Percentiles rank a stretch among this genome's conserved stretches.
These are phyloP conservation scores for Lepidium campestre DNA, from an alignment of 441 rosid species.

Conservation along the genomic window DNA sequence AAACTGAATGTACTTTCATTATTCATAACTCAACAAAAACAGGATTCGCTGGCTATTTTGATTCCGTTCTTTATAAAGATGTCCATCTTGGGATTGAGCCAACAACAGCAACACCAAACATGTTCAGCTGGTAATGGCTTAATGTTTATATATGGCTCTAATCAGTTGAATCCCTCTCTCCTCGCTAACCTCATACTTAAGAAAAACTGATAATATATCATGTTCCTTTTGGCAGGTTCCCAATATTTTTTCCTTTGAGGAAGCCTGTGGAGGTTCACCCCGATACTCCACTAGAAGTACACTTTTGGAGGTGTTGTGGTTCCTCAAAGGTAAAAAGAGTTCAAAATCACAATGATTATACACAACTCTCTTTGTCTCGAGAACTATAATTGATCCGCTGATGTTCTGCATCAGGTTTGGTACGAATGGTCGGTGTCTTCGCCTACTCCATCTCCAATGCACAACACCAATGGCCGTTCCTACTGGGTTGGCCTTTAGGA, in stretches of 20 bases:
- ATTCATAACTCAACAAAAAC: conserved; percentile 10
- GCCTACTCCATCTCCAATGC: conserved; percentile 59
- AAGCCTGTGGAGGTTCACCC: conserved; percentile 55
- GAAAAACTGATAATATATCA: not conserved
- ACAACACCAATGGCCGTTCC: conserved; percentile 90
- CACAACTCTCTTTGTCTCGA: not conserved
- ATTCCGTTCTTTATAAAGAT: conserved; percentile 81
- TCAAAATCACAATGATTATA: not conserved
- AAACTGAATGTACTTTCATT: conserved; percentile 5
- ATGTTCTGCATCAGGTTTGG: conserved; percentile 62
- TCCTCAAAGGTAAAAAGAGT: conserved; percentile 65
- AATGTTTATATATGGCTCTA: not conserved
- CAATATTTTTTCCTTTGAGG: conserved; percentile 89
- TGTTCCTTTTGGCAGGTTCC: conserved; percentile 49
- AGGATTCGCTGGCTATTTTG: conserved; percentile 98
- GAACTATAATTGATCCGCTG: not conserved
- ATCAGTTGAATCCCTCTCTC: not conserved
- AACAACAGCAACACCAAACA: conserved; percentile 83
- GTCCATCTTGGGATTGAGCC: conserved; percentile 97
- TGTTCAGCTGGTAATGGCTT: conserved; percentile 86
- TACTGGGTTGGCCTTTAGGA: conserved; percentile 89
- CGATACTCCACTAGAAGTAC: conserved; percentile 66
- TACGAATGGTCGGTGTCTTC: conserved; percentile 89
- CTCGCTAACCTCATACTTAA: not conserved
- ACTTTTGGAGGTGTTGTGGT: conserved; percentile 90